phyloP scores from a whole-genome alignment of 2,329 filamentous ascomycete genomes.

The Microcyclospora pomicola region DNA sequence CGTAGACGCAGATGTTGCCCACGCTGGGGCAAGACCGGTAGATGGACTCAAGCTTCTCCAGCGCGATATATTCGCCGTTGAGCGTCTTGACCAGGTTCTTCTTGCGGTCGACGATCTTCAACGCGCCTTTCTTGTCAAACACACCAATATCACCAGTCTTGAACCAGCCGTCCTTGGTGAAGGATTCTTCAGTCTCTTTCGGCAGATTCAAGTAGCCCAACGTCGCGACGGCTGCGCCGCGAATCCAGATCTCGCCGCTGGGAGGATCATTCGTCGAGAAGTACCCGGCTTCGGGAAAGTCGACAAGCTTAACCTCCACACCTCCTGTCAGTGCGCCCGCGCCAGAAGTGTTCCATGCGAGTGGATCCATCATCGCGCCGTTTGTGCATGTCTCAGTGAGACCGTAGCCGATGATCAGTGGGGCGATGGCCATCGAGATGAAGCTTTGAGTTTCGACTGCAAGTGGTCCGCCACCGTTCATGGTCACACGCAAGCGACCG shows the following conservation, averaged over 20 bases:
- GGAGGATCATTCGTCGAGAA: constrained; percentile 55
- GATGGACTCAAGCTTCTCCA: constrained; percentile 80
- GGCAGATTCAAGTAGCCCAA: constrained; percentile 68
- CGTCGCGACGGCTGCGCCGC: constrained; percentile 31
- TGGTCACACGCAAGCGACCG: constrained; percentile 66
- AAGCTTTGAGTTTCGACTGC: constrained; percentile 73
- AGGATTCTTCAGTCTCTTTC: constrained; percentile 59
- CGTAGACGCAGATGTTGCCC: constrained; percentile 71
- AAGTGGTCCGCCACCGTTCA: constrained; percentile 84
- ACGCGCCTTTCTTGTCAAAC: constrained; percentile 61
- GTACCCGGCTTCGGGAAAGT: constrained; percentile 73
- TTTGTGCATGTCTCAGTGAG: constrained; percentile 66
- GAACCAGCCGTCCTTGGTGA: constrained; percentile 80
- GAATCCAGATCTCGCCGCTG: constrained; percentile 30
- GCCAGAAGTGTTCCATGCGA: constrained; percentile 59
- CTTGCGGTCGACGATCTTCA: constrained; percentile 79
- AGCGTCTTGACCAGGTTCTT: constrained; percentile 92
- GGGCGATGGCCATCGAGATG: constrained; percentile 73
- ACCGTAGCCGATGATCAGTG: constrained; percentile 84
- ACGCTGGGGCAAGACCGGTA: constrained; percentile 66
- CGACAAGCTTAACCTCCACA: constrained; percentile 77
- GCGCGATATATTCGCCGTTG: constrained; percentile 84
- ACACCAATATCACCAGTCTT: constrained; percentile 87
- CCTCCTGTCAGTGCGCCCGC: constrained; percentile 62
- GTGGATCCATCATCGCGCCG: constrained; percentile 60